Evolutionary conservation across 306 rosid genomes (phyloP), one percentile per base, ranked within the genome.

Genomic region (Quercus agrifolia): DNA sequence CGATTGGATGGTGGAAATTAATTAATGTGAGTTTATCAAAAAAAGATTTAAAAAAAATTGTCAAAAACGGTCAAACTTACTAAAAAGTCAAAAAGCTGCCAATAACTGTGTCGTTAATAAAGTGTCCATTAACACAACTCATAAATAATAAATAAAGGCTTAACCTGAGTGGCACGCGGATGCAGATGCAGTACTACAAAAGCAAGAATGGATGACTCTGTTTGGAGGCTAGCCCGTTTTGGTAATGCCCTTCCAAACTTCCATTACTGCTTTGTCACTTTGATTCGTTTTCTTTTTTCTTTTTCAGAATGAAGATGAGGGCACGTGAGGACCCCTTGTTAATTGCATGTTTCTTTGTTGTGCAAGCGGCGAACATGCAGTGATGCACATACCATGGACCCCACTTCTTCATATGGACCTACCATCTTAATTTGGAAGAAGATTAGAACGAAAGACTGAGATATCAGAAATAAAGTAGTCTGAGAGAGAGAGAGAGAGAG

Each of bases 211-310:
- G 20, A 56, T 31, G 83, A 62, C 55, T 6, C 33, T 14, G 25
- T 56, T 80, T 74, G 84, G 78, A 87, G 74, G 66, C 63, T 71
- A 83, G 80, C 84, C 79, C 74, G 56, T 78, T 85, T 55, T 67
- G 76, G 87, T 15, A 74, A 73, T 68, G 79, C 62, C 63, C 25
- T 23, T 59, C 74, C 54, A 75, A 58, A 58, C 67, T 49, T 67
- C 73, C 57, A 74, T 25, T 66, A 51, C 58, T 57, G 57, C 64
- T 72, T 71, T 78, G 52, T 77, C 67, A 28, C 33, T 63, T 74
- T 28, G 57, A 55, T 49, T 49, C 11, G 11, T 41, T 41, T 49
- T 62, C 63, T 52, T 69, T 54, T 63, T 72, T 82, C 75, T 46
- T 49, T 78, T 71, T 31, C 8, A 46, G 46, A 41, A 67, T n/a